A percentile compares a stretch with the other conserved stretches of the same genome.
These are phyloP conservation scores for Ceratocystis smalleyi DNA, from an alignment of 2,329 filamentous ascomycete genomes.

Conservation along the genomic window DNA sequence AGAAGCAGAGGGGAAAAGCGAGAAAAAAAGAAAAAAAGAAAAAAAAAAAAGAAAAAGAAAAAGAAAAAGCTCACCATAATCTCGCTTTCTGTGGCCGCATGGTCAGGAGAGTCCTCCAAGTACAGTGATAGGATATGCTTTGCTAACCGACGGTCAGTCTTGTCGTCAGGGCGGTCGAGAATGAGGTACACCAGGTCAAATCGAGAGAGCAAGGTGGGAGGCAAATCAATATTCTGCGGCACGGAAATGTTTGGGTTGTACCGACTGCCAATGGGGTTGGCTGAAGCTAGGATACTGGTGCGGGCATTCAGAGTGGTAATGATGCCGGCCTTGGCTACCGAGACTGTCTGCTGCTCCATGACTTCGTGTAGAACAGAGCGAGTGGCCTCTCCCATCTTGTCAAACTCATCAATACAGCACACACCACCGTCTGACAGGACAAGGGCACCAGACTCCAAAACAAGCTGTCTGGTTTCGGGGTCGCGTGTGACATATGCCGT, in stretches of 20 bases:
- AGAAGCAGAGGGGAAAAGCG: neutral
- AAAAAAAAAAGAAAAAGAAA: neutral
- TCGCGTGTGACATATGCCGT: slow-evolving; percentile 70
- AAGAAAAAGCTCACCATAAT: slow-evolving; percentile 49
- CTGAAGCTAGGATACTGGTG: slow-evolving; percentile 88
- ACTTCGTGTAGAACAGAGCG: slow-evolving; percentile 74
- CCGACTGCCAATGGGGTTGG: slow-evolving; percentile 93
- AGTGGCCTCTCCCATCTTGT: slow-evolving; percentile 70
- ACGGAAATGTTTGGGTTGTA: slow-evolving; percentile 95
- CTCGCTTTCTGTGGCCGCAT: slow-evolving; percentile 56
- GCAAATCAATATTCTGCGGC: slow-evolving; percentile 94
- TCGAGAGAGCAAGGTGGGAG: slow-evolving; percentile 82
- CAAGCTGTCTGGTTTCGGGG: slow-evolving; percentile 63
- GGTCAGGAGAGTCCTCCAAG: slow-evolving; percentile 82
- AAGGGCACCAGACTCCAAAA: slow-evolving; percentile 64
- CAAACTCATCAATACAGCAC: slow-evolving; percentile 73
- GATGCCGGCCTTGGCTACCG: slow-evolving; percentile 80
- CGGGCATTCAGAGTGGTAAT: slow-evolving; percentile 92
- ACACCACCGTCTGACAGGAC: slow-evolving; percentile 69
- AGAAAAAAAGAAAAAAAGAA: neutral
- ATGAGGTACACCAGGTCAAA: slow-evolving; percentile 97
- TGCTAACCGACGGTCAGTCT: slow-evolving; percentile 71
- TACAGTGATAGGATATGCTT: slow-evolving; percentile 94
- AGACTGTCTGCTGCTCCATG: slow-evolving; percentile 78
- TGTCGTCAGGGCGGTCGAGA: slow-evolving; percentile 83